Evolutionary conservation across 2,329 filamentous ascomycete genomes (phyloP).

Genomic region (Monosporascus sp.): DNA sequence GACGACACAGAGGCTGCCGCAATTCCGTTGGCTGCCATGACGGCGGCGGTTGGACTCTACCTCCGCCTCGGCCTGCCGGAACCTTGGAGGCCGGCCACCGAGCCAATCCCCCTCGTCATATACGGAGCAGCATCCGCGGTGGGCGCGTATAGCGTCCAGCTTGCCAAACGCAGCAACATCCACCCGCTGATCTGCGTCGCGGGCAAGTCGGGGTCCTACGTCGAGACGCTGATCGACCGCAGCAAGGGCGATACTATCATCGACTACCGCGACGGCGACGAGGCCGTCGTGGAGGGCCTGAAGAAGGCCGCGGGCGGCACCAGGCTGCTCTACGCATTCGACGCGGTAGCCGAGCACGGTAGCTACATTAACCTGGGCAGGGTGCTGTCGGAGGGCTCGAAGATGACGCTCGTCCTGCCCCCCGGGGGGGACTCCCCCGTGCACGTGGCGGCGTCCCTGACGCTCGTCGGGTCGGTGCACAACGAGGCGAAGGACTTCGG

Average conservation of each 20-base stretch:
- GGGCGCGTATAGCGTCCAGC: constrained; percentile 53
- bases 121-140: constrained; percentile 54
- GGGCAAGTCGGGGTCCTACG: constrained; percentile 45
- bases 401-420: constrained; percentile 35
- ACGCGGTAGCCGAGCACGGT: constrained; percentile 52
- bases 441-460: constrained; percentile 11
- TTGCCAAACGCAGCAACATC: constrained; percentile 49
- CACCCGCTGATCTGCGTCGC: constrained; percentile 59
- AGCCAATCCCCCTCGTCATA: constrained; percentile 36
- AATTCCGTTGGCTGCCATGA: constrained; percentile 51
- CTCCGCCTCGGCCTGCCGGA: constrained; percentile 39
- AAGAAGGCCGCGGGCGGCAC: constrained; percentile 33
- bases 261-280: constrained; percentile 56
- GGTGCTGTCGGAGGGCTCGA: constrained; percentile 35
- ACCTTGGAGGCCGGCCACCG: constrained; percentile 39
- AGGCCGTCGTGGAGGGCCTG: constrained; percentile 40
- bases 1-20: constrained; percentile 45
- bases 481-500: constrained; percentile 21
- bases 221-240: constrained; percentile 46
- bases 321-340: constrained; percentile 48
- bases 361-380: constrained; percentile 39
- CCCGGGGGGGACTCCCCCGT: constrained; percentile 25
- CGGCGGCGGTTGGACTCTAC: constrained; percentile 47
- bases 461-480: constrained; percentile 18
- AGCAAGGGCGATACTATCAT: constrained; percentile 52